Evolutionary conservation across 768 basidiomycete species (phyloP), one percentile per base, ranked within the genome.

Genomic region (Psilocybe azurescens): DNA sequence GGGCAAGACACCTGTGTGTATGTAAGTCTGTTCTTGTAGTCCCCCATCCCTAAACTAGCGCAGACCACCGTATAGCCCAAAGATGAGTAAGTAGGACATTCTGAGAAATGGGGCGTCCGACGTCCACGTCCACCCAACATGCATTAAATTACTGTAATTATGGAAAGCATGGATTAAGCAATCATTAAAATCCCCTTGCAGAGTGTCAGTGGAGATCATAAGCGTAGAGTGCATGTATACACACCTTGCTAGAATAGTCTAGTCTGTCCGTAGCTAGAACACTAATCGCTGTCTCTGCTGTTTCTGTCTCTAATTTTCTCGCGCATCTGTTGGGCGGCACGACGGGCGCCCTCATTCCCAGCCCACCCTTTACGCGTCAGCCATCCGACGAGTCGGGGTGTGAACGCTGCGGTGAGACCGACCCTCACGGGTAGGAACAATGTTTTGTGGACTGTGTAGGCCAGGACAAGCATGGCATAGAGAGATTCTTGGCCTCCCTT

Each of bases 401-500:
- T 97, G 55, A 93, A 77, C 1, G 88, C 89, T 1, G 93, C 94
- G 0, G 97, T 98, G 64, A 96, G 75, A 0, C 95, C 97, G 0
- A 97, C 86, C 44, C 97, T 81, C 24, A 99, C 75, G 8, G 97
- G 97, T 20, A 99, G 73, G 71, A 98, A 92, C 1, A 94, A 70
- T 0, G 94, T 97, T 79, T 99, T 99, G 85, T 99, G 97, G 56
- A 99, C 86, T 18, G 92, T 90, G 75, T 96, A 99, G 3, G 97
- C 97, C 68, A 99, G 79, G 0, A 94, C 86, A 29, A 97, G 76
- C 88, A 97, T 96, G 29, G 97, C 95, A 75, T 94, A 96, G 16
- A 97, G 78, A 14, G 93, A 88, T 72, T 93, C 91, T 7, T 87
- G 83, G 1, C 89, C 84, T 33, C 52, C 52, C 73, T 48, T 63